A percentile compares a stretch with the other conserved stretches of the same genome.
Conservation (phyloP, 345 rosid genomes). For the Boechera retrofracta region DNA sequence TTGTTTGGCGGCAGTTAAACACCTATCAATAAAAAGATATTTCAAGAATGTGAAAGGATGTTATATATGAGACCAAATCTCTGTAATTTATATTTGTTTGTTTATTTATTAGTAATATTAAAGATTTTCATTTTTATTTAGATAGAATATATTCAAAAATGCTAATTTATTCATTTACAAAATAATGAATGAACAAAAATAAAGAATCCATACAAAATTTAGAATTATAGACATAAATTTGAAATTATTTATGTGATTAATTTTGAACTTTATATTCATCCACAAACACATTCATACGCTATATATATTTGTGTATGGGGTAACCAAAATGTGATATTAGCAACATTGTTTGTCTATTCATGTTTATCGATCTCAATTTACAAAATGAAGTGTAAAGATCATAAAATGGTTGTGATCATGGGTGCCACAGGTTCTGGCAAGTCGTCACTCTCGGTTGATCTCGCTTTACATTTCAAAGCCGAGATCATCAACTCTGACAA, state of each 20-base stretch:
- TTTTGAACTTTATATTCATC: not conserved
- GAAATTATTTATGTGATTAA: not conserved
- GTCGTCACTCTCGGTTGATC: conserved; percentile 68
- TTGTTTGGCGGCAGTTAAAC: no score
- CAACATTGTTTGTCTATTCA: not conserved
- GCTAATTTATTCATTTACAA: not conserved
- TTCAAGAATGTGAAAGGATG: no score
- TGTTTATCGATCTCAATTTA: not conserved
- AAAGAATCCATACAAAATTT: not conserved
- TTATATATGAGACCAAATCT: no score
- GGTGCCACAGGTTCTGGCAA: conserved; percentile 82
- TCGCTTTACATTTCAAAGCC: conserved; percentile 59
- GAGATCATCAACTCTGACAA: conserved; percentile 79
- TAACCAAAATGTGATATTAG: not conserved
- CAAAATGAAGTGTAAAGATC: conserved; percentile 40
- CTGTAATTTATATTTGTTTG: not conserved
- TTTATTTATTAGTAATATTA: not conserved
- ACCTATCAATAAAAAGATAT: no score
- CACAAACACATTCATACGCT: not conserved
- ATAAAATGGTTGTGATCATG: conserved; percentile 59
- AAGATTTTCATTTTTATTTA: not conserved
- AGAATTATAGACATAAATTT: not conserved
- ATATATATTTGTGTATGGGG: not conserved
- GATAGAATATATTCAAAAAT: not conserved
- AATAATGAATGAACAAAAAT: not conserved